Percentiles rank a stretch among this genome's conserved stretches.
Evolutionary conservation across 257 asterid species (phyloP).

Genomic region (Solanum gandarillasii): DNA sequence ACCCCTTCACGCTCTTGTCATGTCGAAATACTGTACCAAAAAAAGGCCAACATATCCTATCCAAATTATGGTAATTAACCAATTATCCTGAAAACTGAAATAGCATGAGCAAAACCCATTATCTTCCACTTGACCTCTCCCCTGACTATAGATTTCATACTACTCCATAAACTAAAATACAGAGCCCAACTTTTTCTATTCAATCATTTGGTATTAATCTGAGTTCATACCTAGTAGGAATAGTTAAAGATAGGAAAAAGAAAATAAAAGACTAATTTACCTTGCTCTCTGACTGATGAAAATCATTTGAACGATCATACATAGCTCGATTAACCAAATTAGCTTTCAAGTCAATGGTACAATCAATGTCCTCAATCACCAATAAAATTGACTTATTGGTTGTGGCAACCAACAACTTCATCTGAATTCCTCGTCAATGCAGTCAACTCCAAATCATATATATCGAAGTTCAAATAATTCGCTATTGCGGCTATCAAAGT

Average conservation of each 20-base stretch:
- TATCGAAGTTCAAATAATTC: background rate
- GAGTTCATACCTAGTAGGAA: background rate
- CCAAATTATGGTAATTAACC: background rate
- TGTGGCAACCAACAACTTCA: background rate
- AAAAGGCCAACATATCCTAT: background rate
- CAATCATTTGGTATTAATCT: background rate
- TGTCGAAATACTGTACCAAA: background rate
- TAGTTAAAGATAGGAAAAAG: background rate
- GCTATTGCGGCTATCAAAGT: background rate
- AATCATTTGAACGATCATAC: background rate
- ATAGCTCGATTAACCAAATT: background rate
- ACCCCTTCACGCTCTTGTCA: background rate
- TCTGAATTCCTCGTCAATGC: background rate
- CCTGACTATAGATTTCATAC: background rate
- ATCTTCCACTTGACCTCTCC: background rate
- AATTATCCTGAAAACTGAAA: background rate
- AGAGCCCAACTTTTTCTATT: background rate
- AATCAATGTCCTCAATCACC: conserved; percentile 19
- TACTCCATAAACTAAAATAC: background rate
- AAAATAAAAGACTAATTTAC: background rate
- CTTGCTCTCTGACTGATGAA: background rate
- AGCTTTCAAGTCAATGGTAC: conserved; percentile 3
- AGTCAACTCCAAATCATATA: conserved; percentile 10
- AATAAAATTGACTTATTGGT: conserved; percentile 1
- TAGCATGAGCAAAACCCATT: background rate